Evolutionary conservation across 768 basidiomycete genomes (phyloP).

Genomic region (Leccinum boreale): DNA sequence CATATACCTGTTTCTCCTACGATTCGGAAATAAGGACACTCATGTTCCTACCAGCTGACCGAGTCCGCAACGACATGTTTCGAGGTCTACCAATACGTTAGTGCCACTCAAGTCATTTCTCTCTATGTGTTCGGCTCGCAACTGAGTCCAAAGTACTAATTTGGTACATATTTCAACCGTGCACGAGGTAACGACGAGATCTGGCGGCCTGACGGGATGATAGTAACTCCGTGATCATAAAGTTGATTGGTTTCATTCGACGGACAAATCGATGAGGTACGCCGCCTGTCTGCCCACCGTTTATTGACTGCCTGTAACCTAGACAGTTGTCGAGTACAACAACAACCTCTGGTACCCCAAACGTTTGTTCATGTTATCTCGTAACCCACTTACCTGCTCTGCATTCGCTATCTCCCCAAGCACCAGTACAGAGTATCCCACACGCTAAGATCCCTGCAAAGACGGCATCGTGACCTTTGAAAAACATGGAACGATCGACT

Average conservation of each 20-base stretch:
- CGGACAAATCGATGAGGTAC: conserved; percentile 45
- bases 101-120: conserved; percentile 48
- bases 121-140: conserved; percentile 50
- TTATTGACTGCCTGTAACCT: neutral
- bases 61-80: conserved; percentile 54
- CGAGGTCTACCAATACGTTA: conserved; percentile 52
- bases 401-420: no score
- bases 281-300: neutral
- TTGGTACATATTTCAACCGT: neutral
- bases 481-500: no score
- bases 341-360: neutral
- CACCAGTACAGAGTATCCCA: no score
- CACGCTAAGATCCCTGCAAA: no score
- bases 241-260: neutral
- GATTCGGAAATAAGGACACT: conserved; percentile 48
- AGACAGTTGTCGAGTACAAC: neutral
- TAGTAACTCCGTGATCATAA: neutral
- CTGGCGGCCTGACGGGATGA: conserved; percentile 43
- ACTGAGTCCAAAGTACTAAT: neutral
- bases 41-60: conserved; percentile 37
- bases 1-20: conserved; percentile 27
- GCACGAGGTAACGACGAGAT: conserved; percentile 61
- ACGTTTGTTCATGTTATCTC: no score
- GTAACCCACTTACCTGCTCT: no score
- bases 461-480: no score